Base-by-base conservation (phyloP, 2,329 filamentous ascomycete species). In the Penicillium sp. region DNA sequence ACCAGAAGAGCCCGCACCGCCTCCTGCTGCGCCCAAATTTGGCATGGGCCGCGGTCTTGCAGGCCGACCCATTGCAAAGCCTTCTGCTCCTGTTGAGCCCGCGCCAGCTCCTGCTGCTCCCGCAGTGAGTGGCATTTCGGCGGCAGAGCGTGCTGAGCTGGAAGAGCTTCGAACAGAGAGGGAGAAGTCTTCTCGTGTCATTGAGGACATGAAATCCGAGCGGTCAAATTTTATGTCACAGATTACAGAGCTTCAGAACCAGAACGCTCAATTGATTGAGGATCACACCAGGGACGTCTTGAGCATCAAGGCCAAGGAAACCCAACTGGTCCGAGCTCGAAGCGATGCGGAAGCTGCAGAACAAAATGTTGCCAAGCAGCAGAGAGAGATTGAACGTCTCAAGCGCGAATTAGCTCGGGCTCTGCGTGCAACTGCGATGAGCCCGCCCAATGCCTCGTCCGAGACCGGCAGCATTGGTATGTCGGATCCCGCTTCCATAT, bases 271-370 rank as follows among this genome's bases (percentile, higher is more conserved):
- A 47, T 73, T 98, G 22, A 98, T 98, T 44, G 92, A 98, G 65
- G 90, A 96, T 55, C 90, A 96, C 62, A 98, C 92, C 0, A 77
- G 90, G 32, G 90, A 98, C 55, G 87, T 95, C 0, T 73, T 98
- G 28, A 92, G 88, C 52, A 93, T 98, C 68, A 96, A 96, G 64
- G 92, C 92, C 10, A 98, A 98, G 66, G 92, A 98, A 64, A 96
- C 92, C 2, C 92, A 98, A 56, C 76, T 98, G 4, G 90, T 96
- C 7, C 82, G 92, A 30, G 89, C 92, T 8, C 77, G 89, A 37
- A 88, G 85, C 49, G 92, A 98, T 56, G 85, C 84, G 20, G 90
- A 96, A 61, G 80, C 85, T 0, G 85, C 89, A 0, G 88, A 95
- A 60, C 82, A 88, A 54, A 83, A 81, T 41, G 88, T 92, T 35